phyloP scores from a whole-genome alignment of 345 rosid genomes.

The Citrus trifoliata region DNA sequence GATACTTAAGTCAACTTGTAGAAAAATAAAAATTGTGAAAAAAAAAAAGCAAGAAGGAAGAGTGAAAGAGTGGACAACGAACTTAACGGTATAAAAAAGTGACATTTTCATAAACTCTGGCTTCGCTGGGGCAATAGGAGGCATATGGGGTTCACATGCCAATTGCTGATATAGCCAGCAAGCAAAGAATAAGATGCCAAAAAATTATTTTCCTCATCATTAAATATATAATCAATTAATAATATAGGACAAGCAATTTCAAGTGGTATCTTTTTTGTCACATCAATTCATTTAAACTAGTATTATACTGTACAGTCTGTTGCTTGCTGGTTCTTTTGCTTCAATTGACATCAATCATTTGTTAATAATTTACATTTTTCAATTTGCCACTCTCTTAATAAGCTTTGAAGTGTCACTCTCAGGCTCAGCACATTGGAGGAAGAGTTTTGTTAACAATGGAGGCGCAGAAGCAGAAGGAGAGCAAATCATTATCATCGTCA shows the following conservation, averaged over 20 bases:
- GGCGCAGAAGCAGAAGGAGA: conserved; percentile 52
- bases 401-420: neutral
- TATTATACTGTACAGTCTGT: neutral
- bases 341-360: neutral
- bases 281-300: neutral
- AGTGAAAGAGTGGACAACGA: neutral
- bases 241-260: neutral
- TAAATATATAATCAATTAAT: neutral
- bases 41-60: neutral
- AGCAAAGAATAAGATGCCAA: neutral
- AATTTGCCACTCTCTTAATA: neutral
- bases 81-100: neutral
- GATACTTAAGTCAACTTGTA: neutral
- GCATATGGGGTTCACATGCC: conserved; percentile 2
- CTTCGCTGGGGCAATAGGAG: neutral
- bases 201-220: neutral
- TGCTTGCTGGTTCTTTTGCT: neutral
- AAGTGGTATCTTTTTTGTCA: neutral
- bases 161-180: neutral
- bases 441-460: conserved; percentile 23
- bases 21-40: neutral
- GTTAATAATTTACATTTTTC: neutral
- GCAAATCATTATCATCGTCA: conserved; percentile 28
- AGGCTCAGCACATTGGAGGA: neutral
- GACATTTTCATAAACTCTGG: neutral